phyloP scores from a whole-genome alignment of 805 yeast genomes.

The Candida boidinii region DNA sequence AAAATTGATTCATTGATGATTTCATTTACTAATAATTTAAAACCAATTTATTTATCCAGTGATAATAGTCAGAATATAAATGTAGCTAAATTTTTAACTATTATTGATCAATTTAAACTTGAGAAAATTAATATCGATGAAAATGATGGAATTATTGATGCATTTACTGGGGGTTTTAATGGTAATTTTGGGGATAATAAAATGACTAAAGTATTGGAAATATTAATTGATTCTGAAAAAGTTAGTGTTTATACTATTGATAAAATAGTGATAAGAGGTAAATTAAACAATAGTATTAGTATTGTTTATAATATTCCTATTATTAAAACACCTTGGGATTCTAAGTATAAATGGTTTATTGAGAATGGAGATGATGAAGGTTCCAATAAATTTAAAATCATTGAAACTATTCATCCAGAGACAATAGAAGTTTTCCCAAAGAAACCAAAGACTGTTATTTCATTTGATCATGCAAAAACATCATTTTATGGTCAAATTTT shows the following conservation, averaged over 20 bases:
- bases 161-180: no score
- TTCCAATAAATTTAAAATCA: not conserved
- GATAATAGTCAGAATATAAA: conserved; percentile 5
- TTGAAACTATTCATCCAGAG: not conserved
- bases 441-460: conserved; percentile 25
- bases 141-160: no score
- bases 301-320: conserved; percentile 8
- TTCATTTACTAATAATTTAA: conserved; percentile 11
- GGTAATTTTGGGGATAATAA: no score
- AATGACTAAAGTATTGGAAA: conserved; percentile 10
- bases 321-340: not conserved
- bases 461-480: conserved; percentile 14
- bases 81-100: conserved; percentile 1
- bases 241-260: no score
- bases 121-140: conserved; percentile 2
- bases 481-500: conserved; percentile 25
- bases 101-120: conserved; percentile 2
- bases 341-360: conserved; percentile 1
- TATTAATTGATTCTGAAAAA: conserved; percentile 12
- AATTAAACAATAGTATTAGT: no score
- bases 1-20: conserved; percentile 12
- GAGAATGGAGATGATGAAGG: no score
- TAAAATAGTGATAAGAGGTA: no score
- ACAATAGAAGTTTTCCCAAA: conserved; percentile 28
- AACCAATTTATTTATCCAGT: conserved; percentile 5